Evolutionary conservation across 2,329 filamentous ascomycete species (phyloP).

Genomic region (Alternaria brassicae): DNA sequence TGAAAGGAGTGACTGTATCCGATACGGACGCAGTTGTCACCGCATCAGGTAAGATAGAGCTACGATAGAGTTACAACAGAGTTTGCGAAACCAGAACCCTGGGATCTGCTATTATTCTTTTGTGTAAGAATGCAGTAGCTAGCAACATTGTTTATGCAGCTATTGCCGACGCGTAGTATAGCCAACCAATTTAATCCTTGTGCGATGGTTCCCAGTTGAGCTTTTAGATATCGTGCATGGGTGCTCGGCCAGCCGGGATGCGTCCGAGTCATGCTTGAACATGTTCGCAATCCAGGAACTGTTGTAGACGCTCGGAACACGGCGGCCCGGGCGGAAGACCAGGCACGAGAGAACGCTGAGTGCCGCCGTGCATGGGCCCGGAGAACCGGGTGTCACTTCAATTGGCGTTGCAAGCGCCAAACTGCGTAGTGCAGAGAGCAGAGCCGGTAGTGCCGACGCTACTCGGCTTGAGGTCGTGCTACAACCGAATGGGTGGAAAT

Average conservation of each 20-base stretch:
- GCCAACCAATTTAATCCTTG: neutral
- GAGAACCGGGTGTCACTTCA: neutral
- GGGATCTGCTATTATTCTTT: neutral
- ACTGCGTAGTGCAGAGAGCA: neutral
- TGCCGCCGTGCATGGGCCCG: neutral
- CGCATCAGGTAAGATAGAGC: neutral
- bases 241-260: neutral
- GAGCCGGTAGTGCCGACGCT: neutral
- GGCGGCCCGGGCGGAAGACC: neutral
- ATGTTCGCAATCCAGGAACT: neutral
- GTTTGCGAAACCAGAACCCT: neutral
- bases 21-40: neutral
- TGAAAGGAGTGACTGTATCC: neutral
- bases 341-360: neutral
- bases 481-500: neutral
- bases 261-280: neutral
- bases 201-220: neutral
- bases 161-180: neutral
- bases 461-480: too few relatives aligned
- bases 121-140: neutral
- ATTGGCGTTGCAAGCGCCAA: constrained; percentile 4
- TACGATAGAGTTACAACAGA: too few relatives aligned
- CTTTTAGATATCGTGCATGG: neutral
- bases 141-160: neutral
- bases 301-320: neutral